These are phyloP conservation scores for Volvariella surrecta DNA, from an alignment of 1,284 basidiomycete species.

Conservation along the genomic window DNA sequence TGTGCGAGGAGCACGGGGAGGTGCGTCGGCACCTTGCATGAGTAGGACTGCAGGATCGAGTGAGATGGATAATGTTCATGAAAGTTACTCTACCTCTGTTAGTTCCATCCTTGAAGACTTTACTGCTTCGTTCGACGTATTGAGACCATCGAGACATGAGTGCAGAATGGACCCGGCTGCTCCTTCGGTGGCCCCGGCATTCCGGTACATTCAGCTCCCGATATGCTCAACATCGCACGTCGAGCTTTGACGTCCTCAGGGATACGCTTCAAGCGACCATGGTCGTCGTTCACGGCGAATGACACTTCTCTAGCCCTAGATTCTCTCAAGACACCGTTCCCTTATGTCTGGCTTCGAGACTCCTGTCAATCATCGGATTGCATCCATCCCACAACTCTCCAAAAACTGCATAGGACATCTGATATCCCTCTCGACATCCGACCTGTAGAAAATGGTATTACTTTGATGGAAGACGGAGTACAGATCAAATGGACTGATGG, in stretches of 20 bases:
- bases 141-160: constrained; percentile 21
- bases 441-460: constrained; percentile 28
- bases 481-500: constrained; percentile 41
- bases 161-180: constrained; percentile 1
- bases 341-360: constrained; percentile 19
- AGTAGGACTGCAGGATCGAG: constrained; percentile 25
- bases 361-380: constrained; percentile 26
- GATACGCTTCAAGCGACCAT: background rate
- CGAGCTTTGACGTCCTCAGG: no score
- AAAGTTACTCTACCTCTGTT: constrained; percentile 20
- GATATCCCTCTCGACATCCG: constrained; percentile 39
- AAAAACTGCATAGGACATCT: constrained; percentile 62
- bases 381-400: constrained; percentile 56
- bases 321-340: constrained; percentile 12
- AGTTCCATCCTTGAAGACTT: constrained; percentile 22
- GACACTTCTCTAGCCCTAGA: constrained; percentile 8
- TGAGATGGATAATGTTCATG: background rate
- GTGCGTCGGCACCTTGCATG: constrained; percentile 65
- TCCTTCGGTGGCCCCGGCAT: no score
- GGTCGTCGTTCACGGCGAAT: background rate
- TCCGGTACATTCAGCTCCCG: no score
- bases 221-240: no score
- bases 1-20: constrained; percentile 46
- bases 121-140: constrained; percentile 27
- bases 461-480: constrained; percentile 27